Evolutionary conservation across 2,329 filamentous ascomycete genomes (phyloP), one percentile per base, ranked within the genome.

Genomic region (Pseudophaeomoniella oleicola): DNA sequence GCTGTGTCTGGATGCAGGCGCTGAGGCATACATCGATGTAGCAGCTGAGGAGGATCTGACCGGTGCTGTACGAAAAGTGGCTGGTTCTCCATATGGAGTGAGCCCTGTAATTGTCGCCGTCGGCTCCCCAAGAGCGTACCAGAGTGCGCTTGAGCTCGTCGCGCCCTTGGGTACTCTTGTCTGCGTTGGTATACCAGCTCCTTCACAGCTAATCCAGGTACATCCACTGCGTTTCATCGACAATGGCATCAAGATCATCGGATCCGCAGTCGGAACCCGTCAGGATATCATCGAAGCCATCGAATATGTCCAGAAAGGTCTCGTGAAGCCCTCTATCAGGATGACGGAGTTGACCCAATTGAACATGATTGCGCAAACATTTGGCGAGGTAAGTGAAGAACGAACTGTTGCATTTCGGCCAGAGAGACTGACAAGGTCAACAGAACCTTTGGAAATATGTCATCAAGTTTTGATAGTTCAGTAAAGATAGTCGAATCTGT

Each of bases 21-120:
- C 57, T 0, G 58, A 63, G 30, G 44, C 47, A 10, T 64, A 57
- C 37, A 44, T 64, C 4, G 61, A 64, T 19, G 51, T 51, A 34
- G 40, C 42, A 1, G 18, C 42, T 17, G 30, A 34, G 6, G 42
- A 46, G 13, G 39, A 45, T 37, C 30, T 40, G 4, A 47, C 38
- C 34, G 37, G 16, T 5, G 38, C 39, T 15, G 42, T 45, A 3
- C 13, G 40, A 11, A 34, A 33, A 16, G 18, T 45, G 42, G 32
- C 9, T 46, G 50, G 2, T 10, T 6, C 6, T n/a, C 6, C 6
- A n/a, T n/a, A 9, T 27, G 42, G 39, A 2, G 36, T 34, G 19
- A 39, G 43, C 6, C 37, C 34, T 15, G 32, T 44, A 4, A 19
- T 43, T 30, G 42, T 45, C 10, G 42, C 42, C 2, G 42, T 44